Conservation (phyloP, 2,329 filamentous ascomycete genomes). For the Mycosphaerella sp. region DNA sequence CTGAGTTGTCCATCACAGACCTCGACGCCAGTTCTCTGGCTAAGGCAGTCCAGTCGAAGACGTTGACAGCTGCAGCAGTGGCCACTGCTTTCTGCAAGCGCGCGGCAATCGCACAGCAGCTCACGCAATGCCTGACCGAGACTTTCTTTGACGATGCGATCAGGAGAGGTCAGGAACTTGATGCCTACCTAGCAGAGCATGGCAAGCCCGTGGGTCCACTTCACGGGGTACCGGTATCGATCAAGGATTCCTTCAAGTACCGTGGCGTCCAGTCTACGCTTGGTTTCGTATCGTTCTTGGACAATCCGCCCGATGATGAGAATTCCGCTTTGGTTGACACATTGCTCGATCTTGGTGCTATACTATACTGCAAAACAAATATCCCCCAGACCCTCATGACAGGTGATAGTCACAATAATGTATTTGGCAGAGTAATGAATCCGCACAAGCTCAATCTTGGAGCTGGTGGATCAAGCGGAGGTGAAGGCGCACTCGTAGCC, state of each 20-base stretch:
- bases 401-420: conserved; percentile 29
- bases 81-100: conserved; percentile 42
- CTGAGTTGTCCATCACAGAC: conserved; percentile 52
- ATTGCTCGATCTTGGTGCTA: conserved; percentile 39
- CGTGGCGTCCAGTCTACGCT: conserved; percentile 53
- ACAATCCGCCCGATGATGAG: conserved; percentile 22
- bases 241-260: conserved; percentile 59
- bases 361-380: conserved; percentile 50
- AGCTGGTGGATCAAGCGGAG: conserved; percentile 60
- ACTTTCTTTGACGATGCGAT: conserved; percentile 41
- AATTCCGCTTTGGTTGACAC: conserved; percentile 36
- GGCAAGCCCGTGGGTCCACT: conserved; percentile 21
- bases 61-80: conserved; percentile 11
- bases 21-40: conserved; percentile 42
- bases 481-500: conserved; percentile 55
- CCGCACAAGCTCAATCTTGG: conserved; percentile 55
- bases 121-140: conserved; percentile 29
- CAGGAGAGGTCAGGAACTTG: conserved; percentile 22
- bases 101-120: conserved; percentile 37
- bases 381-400: conserved; percentile 42
- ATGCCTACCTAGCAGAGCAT: conserved; percentile 20
- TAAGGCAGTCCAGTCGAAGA: conserved; percentile 32
- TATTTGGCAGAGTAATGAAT: conserved; percentile 49
- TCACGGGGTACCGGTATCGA: conserved; percentile 50
- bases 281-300: conserved; percentile 48